phyloP scores from a whole-genome alignment of 345 rosid species.

The Raphanus raphanistrum region DNA sequence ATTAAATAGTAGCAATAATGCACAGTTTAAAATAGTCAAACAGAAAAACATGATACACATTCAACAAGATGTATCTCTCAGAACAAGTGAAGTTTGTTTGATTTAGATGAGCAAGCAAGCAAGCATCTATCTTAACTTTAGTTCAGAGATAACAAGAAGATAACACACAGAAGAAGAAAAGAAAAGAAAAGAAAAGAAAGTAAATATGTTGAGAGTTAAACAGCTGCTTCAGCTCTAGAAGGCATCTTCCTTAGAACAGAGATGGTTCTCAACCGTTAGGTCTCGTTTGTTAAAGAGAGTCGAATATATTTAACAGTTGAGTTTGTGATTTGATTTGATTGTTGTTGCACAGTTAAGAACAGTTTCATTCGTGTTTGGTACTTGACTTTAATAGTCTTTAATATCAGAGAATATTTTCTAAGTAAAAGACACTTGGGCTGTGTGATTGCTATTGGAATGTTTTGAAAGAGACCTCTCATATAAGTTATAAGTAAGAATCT shows the following conservation, averaged over 20 bases:
- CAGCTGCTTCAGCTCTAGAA: constrained; percentile 78
- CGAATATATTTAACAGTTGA: neutral
- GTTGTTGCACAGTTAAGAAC: neutral
- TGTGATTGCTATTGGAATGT: neutral
- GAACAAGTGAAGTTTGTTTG: constrained; percentile 10
- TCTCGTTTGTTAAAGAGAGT: neutral
- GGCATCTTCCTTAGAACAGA: constrained; percentile 52
- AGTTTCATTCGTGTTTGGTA: neutral
- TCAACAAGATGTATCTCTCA: constrained; percentile 1
- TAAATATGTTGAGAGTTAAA: constrained; percentile 31
- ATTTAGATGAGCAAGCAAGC: constrained; percentile 3
- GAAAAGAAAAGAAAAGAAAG: no score
- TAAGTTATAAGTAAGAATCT: neutral
- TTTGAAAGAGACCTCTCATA: neutral
- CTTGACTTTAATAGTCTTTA: neutral
- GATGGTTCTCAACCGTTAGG: constrained; percentile 41
- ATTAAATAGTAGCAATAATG: neutral
- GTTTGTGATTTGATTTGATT: neutral
- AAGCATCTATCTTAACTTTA: constrained; percentile 3
- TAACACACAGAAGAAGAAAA: constrained; percentile 4
- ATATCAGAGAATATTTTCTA: neutral
- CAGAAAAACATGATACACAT: neutral
- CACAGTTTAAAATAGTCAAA: neutral
- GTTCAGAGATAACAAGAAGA: neutral
- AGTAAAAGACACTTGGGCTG: neutral